Percentiles rank a stretch among this genome's conserved stretches.
Conservation (phyloP, 306 rosid species). For the Fagus crenata region DNA sequence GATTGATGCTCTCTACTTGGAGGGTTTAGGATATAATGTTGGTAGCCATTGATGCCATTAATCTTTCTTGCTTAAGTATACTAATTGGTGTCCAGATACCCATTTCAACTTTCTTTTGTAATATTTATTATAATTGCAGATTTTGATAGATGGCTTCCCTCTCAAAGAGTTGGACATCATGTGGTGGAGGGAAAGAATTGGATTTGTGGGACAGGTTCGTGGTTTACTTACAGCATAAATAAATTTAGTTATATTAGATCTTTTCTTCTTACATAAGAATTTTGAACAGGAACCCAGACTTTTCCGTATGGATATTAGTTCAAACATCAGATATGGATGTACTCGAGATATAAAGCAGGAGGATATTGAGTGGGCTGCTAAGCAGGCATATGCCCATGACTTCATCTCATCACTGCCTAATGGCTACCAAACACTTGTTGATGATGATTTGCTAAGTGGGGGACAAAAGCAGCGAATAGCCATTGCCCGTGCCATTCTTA, state of each 20-base stretch:
- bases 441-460: constrained; percentile 91
- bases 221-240: constrained; percentile 16
- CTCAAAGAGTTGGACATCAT: constrained; percentile 65
- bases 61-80: constrained; percentile 1
- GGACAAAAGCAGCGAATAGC: constrained; percentile 98
- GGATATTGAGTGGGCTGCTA: constrained; percentile 95
- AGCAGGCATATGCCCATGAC: constrained; percentile 90
- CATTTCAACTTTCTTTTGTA: not conserved
- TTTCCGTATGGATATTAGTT: constrained; percentile 79
- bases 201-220: constrained; percentile 92
- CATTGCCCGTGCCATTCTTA: constrained; percentile 88
- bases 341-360: constrained; percentile 53
- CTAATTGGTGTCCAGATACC: not conserved
- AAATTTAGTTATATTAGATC: constrained; percentile 15
- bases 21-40: not conserved
- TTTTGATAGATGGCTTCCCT: constrained; percentile 74
- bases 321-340: constrained; percentile 93
- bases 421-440: constrained; percentile 85
- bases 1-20: not conserved
- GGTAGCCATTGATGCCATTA: not conserved
- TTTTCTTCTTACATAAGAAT: constrained; percentile 24
- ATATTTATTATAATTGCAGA: constrained; percentile 48
- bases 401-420: constrained; percentile 78
- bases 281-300: constrained; percentile 83
- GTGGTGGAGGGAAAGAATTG: constrained; percentile 97